phyloP scores from a whole-genome alignment of 495 filamentous ascomycete species.

The Chaetomium fimeti region DNA sequence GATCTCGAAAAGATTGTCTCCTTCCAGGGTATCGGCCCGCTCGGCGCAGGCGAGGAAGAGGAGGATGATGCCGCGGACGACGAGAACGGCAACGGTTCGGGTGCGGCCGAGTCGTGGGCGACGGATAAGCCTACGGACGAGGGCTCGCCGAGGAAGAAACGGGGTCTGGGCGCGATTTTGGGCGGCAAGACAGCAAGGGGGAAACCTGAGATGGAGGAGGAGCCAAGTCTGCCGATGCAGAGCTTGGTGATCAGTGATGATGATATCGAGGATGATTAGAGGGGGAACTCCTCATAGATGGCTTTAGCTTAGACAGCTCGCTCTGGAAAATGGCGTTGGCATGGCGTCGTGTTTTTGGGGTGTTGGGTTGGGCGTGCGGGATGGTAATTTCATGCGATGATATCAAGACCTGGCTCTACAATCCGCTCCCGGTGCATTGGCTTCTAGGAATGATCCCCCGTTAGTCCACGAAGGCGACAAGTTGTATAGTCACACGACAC shows the following conservation, averaged over 20 bases:
- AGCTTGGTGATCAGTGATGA: constrained; percentile 84
- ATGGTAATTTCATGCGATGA: constrained; percentile 3
- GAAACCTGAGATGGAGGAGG: constrained; percentile 25
- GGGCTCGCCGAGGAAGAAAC: constrained; percentile 36
- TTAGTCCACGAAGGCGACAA: too few species aligned
- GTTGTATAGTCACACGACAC: too few species aligned
- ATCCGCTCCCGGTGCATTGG: too few species aligned
- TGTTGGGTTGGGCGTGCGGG: background rate
- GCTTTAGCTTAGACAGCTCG: background rate
- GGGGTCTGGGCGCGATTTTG: constrained; percentile 32
- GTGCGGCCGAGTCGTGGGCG: constrained; percentile 51
- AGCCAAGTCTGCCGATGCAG: constrained; percentile 50
- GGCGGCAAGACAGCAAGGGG: constrained; percentile 15
- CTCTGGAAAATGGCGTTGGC: background rate
- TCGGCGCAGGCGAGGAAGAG: constrained; percentile 39
- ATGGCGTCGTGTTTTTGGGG: background rate
- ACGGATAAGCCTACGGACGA: constrained; percentile 57
- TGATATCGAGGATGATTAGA: constrained; percentile 86
- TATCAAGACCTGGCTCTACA: background rate
- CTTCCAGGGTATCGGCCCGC: constrained; percentile 54
- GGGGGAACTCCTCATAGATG: background rate
- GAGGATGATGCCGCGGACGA: constrained; percentile 50
- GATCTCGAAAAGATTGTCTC: constrained; percentile 69
- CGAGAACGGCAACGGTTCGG: constrained; percentile 26
- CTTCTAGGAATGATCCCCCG: too few species aligned